Percentiles rank a stretch among this genome's conserved stretches.
phyloP scores from a whole-genome alignment of 2,329 filamentous ascomycete genomes.

The Fusarium heterosporum region DNA sequence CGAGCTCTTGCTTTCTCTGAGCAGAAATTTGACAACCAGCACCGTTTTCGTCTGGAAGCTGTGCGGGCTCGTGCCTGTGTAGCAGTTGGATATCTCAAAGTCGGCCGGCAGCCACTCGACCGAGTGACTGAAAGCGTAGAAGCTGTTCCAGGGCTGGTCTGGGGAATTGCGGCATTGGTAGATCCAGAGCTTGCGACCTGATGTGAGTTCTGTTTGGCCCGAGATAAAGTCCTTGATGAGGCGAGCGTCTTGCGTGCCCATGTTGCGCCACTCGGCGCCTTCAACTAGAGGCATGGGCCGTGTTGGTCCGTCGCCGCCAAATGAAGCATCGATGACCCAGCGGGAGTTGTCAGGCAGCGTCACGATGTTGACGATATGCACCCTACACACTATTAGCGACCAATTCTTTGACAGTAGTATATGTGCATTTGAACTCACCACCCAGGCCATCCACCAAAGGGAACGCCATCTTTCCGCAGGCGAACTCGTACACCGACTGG shows the following conservation, averaged over 20 bases:
- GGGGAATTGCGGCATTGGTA: conserved; percentile 68
- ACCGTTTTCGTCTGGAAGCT: conserved; percentile 67
- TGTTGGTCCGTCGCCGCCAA: conserved; percentile 72
- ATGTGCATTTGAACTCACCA: conserved; percentile 52
- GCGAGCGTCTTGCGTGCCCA: conserved; percentile 68
- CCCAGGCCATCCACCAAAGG: conserved; percentile 58
- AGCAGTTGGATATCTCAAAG: conserved; percentile 71
- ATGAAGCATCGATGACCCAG: conserved; percentile 71
- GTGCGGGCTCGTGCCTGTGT: conserved; percentile 60
- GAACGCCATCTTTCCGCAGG: conserved; percentile 54
- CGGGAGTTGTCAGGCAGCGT: conserved; percentile 61
- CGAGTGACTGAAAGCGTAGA: conserved; percentile 72
- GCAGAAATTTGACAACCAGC: conserved; percentile 66
- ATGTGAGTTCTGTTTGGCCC: conserved; percentile 54
- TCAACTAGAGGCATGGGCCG: conserved; percentile 65
- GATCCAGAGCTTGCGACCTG: conserved; percentile 67
- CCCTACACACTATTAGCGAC: conserved; percentile 39
- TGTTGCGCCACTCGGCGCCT: conserved; percentile 57
- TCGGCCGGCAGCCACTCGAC: conserved; percentile 71
- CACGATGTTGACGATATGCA: conserved; percentile 72
- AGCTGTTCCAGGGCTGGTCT: conserved; percentile 64
- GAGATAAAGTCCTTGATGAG: conserved; percentile 63
- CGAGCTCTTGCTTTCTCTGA: conserved; percentile 55
- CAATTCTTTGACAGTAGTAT: conserved; percentile 32
- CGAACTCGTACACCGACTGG: conserved; percentile 65